A percentile compares a stretch with the other conserved stretches of the same genome.
Evolutionary conservation across 805 yeast genomes (phyloP).

Genomic region (Phaffomyces antillensis): DNA sequence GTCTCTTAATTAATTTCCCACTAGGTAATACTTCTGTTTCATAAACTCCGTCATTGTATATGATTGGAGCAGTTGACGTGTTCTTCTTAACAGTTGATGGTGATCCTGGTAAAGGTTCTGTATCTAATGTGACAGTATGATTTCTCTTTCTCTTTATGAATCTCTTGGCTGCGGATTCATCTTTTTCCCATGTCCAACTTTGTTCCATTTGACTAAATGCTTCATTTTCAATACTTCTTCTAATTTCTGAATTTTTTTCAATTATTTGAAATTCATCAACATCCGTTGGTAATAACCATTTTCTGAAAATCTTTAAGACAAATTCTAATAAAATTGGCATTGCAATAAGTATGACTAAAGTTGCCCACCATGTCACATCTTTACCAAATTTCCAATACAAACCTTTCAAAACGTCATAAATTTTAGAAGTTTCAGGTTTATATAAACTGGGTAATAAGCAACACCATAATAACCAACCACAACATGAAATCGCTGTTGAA

Average conservation of each 20-base stretch:
- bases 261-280: conserved; percentile 71
- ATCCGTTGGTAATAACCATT: conserved; percentile 57
- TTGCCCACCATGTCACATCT: conserved; percentile 85
- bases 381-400: conserved; percentile 65
- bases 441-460: conserved; percentile 68
- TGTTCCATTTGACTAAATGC: conserved; percentile 69
- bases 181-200: conserved; percentile 66
- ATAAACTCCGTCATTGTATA: conserved; percentile 25
- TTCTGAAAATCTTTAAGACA: conserved; percentile 48
- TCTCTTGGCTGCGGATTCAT: conserved; percentile 28
- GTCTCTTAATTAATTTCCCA: conserved; percentile 53
- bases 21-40: conserved; percentile 64
- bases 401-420: conserved; percentile 68
- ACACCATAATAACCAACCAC: conserved; percentile 87
- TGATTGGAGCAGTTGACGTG: conserved; percentile 12
- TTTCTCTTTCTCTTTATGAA: conserved; percentile 19
- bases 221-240: conserved; percentile 63
- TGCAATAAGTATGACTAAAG: conserved; percentile 47
- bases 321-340: conserved; percentile 65
- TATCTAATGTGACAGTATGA: conserved; percentile 22
- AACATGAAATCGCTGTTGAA: conserved; percentile 61
- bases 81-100: conserved; percentile 28
- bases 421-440: conserved; percentile 41
- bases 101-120: conserved; percentile 40
- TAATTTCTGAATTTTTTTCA: conserved; percentile 62